Base-by-base conservation (phyloP, 768 basidiomycete genomes). In the Plicaturopsis crispa region DNA sequence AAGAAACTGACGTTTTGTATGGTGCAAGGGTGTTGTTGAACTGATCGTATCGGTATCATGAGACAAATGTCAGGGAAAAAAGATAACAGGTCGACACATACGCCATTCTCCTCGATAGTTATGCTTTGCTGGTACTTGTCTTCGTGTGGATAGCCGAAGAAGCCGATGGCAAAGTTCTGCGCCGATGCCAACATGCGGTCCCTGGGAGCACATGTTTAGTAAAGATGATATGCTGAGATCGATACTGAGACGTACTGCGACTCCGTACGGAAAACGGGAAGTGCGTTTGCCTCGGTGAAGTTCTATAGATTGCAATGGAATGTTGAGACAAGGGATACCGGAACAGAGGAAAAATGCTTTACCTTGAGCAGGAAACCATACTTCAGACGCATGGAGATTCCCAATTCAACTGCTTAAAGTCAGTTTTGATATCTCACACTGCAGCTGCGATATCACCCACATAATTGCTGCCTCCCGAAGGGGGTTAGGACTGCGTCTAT, bases 11-110 rank as follows among this genome's bases (percentile, higher is more conserved):
- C 65, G 85, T 88, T 41, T 72, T 71, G 47, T 91, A 92, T 3
- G 91, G 91, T 0, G 89, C 72, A 4, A 96, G 74, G 1, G 91
- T 91, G 54, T 84, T 85, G 59, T 88, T 89, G 52, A 82, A 85
- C 72, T 84, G 34, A 20, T 6, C 13, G 31, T 30, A 31, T 18
- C 24, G 35, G 6, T 43, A 31, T 6, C 14, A 36, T 18, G 21
- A n/a, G 37, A n/a, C 42, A 49, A 41, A 51, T 42, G 38, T 53
- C 18, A 22, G 28, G 6, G 17, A 40, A 6, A 33, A 18, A 32
- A 28, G 12, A 34, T 26, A 40, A 28, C 19, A 22, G 6, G 22
- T 20, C 10, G 26, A 37, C 44, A 48, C 78, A 52, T 64, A 69
- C 84, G 4, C 70, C 74, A 0, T 59, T 32, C 8, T 62, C 70